Base-by-base conservation (phyloP, 352 stramenopile genomes). In the Pythium biforme region DNA sequence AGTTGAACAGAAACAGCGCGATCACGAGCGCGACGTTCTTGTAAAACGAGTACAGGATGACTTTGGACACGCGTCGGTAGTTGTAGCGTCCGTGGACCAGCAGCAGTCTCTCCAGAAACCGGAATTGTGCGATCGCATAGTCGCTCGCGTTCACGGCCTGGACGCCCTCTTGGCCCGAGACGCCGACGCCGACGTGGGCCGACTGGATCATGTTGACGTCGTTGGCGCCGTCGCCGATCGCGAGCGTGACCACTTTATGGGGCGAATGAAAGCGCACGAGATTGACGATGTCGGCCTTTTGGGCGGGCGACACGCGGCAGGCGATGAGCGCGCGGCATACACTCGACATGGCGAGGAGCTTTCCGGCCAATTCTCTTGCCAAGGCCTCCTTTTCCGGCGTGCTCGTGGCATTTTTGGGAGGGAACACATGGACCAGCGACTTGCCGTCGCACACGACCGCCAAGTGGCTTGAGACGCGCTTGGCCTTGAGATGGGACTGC, bases 41-140 rank as follows among this genome's bases (percentile, higher is more conserved):
- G 72, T 91, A 93, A 52, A 93, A 89, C 41, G 78, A 89, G 53
- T 86, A 90, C 17, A 98, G 78, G 63, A 99, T 94, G 49, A 98
- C 79, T 50, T 95, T 97, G 53, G 81, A 92, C 53, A 98, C 89
- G 25, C 97, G 90, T n/a, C 90, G 83, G 70, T 99, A 99, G 74
- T 99, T 98, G 79, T 89, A 99, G 45, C 97, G 86, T 7, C 97
- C 97, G 68, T 99, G 97, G 53, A 98, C 92, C 4, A 99, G 78
- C 39, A 99, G 73, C 14, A 99, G 76, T n/a, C 87, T 66, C 64
- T 97, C 78, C 1, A 99, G 75, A 64, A 97, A 98, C 15, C 95
- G 80, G 68, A 98, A 98, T 59, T 97, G 86, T 1, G 84, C 90
- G 68, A 98, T 96, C 10, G 91, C 89, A 53, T 97, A 98, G 78